phyloP scores from a whole-genome alignment of 129 eudicot species.

The Saposhnikovia divaricata region DNA sequence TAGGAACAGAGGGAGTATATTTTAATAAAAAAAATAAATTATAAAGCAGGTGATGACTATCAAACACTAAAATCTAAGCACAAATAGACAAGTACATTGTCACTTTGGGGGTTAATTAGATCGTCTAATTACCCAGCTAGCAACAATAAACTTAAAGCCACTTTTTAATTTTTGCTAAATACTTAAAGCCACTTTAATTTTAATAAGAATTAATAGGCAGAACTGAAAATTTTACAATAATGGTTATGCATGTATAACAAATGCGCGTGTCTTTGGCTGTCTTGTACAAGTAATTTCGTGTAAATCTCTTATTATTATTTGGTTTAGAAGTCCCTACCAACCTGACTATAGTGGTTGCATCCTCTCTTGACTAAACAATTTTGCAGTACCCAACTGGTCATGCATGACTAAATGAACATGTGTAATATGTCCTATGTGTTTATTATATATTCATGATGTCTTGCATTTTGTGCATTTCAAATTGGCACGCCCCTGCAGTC shows the following conservation, averaged over 20 bases:
- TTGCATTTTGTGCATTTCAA: neutral
- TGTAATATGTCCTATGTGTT: neutral
- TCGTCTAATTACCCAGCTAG: neutral
- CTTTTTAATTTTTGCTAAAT: neutral
- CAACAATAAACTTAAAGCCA: neutral
- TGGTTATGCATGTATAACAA: neutral
- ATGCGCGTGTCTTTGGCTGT: neutral
- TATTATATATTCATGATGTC: constrained; percentile 11
- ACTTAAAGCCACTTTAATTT: neutral
- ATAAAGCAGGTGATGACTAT: neutral
- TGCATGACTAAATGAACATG: constrained; percentile 14
- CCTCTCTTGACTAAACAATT: constrained; percentile 67
- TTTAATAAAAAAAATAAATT: constrained; percentile 4
- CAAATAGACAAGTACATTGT: neutral
- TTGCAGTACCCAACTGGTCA: constrained; percentile 18
- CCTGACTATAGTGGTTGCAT: constrained; percentile 62
- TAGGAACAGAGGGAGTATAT: too few species aligned
- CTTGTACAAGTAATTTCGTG: neutral
- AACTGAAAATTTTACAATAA: neutral
- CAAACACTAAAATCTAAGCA: neutral
- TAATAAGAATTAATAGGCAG: neutral
- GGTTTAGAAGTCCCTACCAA: constrained; percentile 54
- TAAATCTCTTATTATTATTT: neutral
- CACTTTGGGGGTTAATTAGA: neutral
- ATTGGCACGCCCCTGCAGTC: constrained; percentile 29